Percentiles rank a stretch among this genome's conserved stretches.
phyloP scores from a whole-genome alignment of 2,329 filamentous ascomycete species.

The Penicillium sp. region DNA sequence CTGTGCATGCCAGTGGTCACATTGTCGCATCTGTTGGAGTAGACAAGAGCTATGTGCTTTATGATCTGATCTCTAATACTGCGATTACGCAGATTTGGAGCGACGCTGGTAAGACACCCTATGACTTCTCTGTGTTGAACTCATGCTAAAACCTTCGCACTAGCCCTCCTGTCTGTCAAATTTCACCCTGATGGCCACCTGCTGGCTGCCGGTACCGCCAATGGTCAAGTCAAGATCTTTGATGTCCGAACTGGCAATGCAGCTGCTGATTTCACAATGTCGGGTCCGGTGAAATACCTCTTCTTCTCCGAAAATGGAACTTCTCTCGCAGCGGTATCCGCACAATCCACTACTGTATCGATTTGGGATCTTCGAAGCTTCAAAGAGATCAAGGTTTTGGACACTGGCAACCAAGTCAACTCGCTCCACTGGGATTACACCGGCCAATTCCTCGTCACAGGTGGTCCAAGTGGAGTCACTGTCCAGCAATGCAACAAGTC shows the following conservation, averaged over 20 bases:
- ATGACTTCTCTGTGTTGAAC: conserved; percentile 4
- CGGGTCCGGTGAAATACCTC: conserved; percentile 65
- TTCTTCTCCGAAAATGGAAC: conserved; percentile 95
- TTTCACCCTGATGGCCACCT: conserved; percentile 98
- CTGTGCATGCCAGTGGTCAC: conserved; percentile 74
- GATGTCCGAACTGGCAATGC: conserved; percentile 73
- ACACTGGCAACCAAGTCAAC: conserved; percentile 72
- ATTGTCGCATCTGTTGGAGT: conserved; percentile 80
- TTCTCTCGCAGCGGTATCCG: conserved; percentile 80
- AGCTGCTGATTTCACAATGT: conserved; percentile 64
- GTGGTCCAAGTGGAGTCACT: conserved; percentile 70
- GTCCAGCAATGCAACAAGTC: conserved; percentile 87
- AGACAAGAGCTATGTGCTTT: conserved; percentile 89
- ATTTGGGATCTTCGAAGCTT: conserved; percentile 91
- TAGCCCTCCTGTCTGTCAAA: conserved; percentile 67
- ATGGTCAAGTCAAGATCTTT: conserved; percentile 81
- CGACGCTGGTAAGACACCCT: conserved; percentile 60
- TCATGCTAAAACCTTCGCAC: conserved; percentile 14
- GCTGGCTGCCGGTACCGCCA: conserved; percentile 72
- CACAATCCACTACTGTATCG: conserved; percentile 70
- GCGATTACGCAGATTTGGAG: conserved; percentile 73
- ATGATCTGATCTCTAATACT: conserved; percentile 65
- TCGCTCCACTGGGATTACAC: conserved; percentile 88
- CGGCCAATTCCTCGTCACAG: conserved; percentile 82
- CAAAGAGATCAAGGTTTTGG: conserved; percentile 73